Conservation (phyloP, 768 basidiomycete species). For the Xerocomellus dryophilus region DNA sequence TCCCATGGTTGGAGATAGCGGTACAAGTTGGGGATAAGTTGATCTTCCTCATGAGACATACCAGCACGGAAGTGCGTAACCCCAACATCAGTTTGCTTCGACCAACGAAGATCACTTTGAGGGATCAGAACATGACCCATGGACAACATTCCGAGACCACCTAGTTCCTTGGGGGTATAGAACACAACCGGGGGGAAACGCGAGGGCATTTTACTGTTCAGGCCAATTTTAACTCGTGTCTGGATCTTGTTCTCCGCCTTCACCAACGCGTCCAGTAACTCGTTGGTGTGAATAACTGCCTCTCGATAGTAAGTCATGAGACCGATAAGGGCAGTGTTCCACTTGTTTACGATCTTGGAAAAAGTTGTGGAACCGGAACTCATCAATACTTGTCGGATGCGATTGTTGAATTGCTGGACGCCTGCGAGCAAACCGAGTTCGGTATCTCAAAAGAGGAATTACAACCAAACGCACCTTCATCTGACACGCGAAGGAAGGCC, state of each 20-base stretch:
- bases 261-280: slow-evolving; percentile 91
- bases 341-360: slow-evolving; percentile 98
- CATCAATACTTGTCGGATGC: slow-evolving; percentile 96
- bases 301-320: slow-evolving; percentile 98
- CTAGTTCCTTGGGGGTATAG: slow-evolving; percentile 97
- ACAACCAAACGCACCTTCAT: slow-evolving; percentile 58
- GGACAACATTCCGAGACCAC: slow-evolving; percentile 97
- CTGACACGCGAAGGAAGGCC: slow-evolving; percentile 96
- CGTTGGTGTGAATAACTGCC: slow-evolving; percentile 96
- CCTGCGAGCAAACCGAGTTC: slow-evolving; percentile 39
- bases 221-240: slow-evolving; percentile 98
- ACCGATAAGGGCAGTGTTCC: slow-evolving; percentile 94
- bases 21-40: slow-evolving; percentile 95
- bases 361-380: slow-evolving; percentile 98
- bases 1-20: slow-evolving; percentile 98
- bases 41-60: slow-evolving; percentile 94
- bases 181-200: slow-evolving; percentile 97
- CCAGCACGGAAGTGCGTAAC: slow-evolving; percentile 99
- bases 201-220: slow-evolving; percentile 99
- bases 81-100: slow-evolving; percentile 95
- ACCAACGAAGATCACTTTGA: slow-evolving; percentile 96
- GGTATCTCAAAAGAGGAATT: background rate
- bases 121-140: slow-evolving; percentile 99
- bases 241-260: slow-evolving; percentile 99
- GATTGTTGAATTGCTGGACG: slow-evolving; percentile 96